Base-by-base conservation (phyloP, 2,329 filamentous ascomycete genomes). In the Trichoderma sp. region DNA sequence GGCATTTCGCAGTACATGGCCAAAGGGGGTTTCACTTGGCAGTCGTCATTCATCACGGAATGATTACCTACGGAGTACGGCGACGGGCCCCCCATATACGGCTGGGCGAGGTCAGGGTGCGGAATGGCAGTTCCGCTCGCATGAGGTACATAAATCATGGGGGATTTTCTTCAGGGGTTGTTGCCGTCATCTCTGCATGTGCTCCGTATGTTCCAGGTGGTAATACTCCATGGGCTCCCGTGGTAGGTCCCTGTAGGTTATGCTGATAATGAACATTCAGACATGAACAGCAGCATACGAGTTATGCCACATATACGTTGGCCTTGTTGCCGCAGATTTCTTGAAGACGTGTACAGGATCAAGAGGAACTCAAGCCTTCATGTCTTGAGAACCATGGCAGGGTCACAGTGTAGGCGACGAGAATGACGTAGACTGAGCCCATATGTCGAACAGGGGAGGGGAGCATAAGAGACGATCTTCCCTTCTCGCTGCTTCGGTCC, bases 361-460 rank as follows among this genome's bases (percentile, higher is more conserved):
- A 34, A 14, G 10, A 39, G 34, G 7, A 14, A 24, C 21, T 24
- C 21, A 24, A 24, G 21, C 21, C 21, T 5, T 39, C 10, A 39
- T 39, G 34, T 14, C 7, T 14, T 12, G 34, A 10, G 3, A 39
- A 14, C 2, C 34, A 12, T 12, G 34, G 34, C 34, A 39, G 34
- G 10, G 34, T 39, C 34, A 39, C 50, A n/a, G 1, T 2, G 15
- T 19, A 19, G 39, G 10, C 39, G 50, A 50, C 19, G 45, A 19
- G 17, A 26, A 63, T 63, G 59, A 63, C 59, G 50, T 63, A 60
- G 15, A 39, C n/a, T 17, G 44, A 19, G 24, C 41, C 43, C 9
- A 39, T n/a, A n/a, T 19, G 47, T 43, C 26, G 3, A 52, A n/a
- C 10, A 41, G 39, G 47, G 19, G 24, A 7, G 19, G 10, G 10